Conservation (phyloP, 202 grass and related monocot genomes). For the Bolboschoenoplectus hybrid region DNA sequence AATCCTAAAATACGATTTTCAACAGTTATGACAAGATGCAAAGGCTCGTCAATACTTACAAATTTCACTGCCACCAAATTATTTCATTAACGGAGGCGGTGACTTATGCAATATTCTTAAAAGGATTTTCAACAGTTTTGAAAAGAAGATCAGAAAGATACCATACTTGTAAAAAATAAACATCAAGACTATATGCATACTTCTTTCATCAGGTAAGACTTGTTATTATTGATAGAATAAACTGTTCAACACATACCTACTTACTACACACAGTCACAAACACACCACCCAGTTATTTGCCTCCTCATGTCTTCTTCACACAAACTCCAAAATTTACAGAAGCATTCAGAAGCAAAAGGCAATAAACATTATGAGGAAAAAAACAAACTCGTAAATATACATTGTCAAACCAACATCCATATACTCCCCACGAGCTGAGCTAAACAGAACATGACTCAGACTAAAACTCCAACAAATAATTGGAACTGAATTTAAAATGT, state of each 20-base stretch:
- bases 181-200: not conserved
- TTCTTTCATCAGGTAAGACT: not conserved
- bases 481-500: slow-evolving; percentile 22
- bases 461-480: slow-evolving; percentile 42
- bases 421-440: not conserved
- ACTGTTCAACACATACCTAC: not conserved
- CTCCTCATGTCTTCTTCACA: not conserved
- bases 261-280: not conserved
- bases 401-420: slow-evolving; percentile 27
- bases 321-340: slow-evolving; percentile 20
- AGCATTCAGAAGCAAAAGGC: slow-evolving; percentile 24
- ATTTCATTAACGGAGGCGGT: too few species aligned
- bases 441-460: not conserved
- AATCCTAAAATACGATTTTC: too few species aligned
- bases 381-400: slow-evolving; percentile 39
- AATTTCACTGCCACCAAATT: too few species aligned
- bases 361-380: slow-evolving; percentile 34
- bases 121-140: not conserved
- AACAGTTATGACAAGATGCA: too few species aligned
- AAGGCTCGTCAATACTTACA: too few species aligned
- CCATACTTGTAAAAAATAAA: not conserved
- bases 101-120: too few species aligned
- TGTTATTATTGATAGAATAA: slow-evolving; percentile 17
- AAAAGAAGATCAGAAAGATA: not conserved
- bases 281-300: slow-evolving; percentile 6